phyloP scores from a whole-genome alignment of 768 basidiomycete genomes.

The Lactifluus volemus region DNA sequence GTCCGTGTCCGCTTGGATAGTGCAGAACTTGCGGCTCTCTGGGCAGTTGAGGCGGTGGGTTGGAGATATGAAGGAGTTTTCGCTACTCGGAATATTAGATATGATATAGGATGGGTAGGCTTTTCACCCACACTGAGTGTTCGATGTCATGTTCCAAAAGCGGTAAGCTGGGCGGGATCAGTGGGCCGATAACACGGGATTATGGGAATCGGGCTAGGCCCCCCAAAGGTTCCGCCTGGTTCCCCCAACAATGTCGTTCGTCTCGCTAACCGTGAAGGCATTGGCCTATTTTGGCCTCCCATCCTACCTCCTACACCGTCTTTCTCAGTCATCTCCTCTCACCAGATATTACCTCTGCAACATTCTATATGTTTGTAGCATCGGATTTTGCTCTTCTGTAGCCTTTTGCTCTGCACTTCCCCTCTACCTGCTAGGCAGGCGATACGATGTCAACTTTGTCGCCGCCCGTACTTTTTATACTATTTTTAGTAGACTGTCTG shows the following conservation, averaged over 20 bases:
- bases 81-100: not conserved
- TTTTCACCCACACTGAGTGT: not conserved
- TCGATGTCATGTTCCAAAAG: not conserved
- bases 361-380: constrained; percentile 60
- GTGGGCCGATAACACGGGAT: not conserved
- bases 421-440: constrained; percentile 56
- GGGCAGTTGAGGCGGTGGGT: constrained; percentile 19
- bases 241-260: constrained; percentile 49
- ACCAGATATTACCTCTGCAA: constrained; percentile 67
- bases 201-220: constrained; percentile 16
- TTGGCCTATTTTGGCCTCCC: constrained; percentile 74
- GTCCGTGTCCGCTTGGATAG: constrained; percentile 1
- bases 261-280: constrained; percentile 54
- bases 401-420: constrained; percentile 59
- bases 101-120: not conserved
- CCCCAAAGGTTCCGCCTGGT: not conserved
- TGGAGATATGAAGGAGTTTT: constrained; percentile 21
- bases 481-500: constrained; percentile 52
- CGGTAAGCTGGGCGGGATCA: not conserved
- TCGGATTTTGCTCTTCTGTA: constrained; percentile 60
- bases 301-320: constrained; percentile 50
- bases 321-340: constrained; percentile 45
- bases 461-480: constrained; percentile 80
- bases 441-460: constrained; percentile 73
- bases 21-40: constrained; percentile 8